Evolutionary conservation across 768 basidiomycete species (phyloP).

Genomic region (Pisolithus orientalis): DNA sequence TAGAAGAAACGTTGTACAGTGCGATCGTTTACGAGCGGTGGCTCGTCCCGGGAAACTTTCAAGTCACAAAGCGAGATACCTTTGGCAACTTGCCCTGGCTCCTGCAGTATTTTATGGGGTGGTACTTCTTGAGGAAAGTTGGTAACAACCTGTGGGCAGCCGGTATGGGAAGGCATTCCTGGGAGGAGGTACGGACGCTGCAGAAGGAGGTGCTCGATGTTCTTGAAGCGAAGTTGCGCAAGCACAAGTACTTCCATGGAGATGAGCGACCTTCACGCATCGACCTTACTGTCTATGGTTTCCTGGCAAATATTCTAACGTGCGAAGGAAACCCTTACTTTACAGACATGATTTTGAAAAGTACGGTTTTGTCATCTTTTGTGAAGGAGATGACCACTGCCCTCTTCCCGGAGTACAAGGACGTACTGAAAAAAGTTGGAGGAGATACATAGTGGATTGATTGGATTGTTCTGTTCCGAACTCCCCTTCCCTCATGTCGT

Average conservation of each 20-base stretch:
- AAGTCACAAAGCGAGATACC: constrained; percentile 5
- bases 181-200: constrained; percentile 25
- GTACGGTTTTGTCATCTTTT: constrained; percentile 13
- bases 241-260: constrained; percentile 21
- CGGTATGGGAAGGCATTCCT: constrained; percentile 28
- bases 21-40: constrained; percentile 27
- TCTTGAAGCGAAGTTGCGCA: constrained; percentile 22
- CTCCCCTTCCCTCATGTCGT: background rate
- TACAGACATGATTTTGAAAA: constrained; percentile 14
- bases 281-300: constrained; percentile 24
- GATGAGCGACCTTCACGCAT: constrained; percentile 21
- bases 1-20: constrained; percentile 26
- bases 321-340: constrained; percentile 22
- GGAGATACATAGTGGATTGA: background rate
- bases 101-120: constrained; percentile 16
- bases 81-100: constrained; percentile 13
- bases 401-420: constrained; percentile 24
- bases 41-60: constrained; percentile 23
- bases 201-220: constrained; percentile 26
- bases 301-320: constrained; percentile 25
- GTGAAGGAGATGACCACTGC: constrained; percentile 17
- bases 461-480: background rate
- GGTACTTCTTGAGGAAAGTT: constrained; percentile 17
- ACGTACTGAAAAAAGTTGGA: constrained; percentile 8
- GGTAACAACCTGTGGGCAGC: constrained; percentile 10